Evolutionary conservation across 2,329 filamentous ascomycete genomes (phyloP).

Genomic region (Verruconis gallopava): DNA sequence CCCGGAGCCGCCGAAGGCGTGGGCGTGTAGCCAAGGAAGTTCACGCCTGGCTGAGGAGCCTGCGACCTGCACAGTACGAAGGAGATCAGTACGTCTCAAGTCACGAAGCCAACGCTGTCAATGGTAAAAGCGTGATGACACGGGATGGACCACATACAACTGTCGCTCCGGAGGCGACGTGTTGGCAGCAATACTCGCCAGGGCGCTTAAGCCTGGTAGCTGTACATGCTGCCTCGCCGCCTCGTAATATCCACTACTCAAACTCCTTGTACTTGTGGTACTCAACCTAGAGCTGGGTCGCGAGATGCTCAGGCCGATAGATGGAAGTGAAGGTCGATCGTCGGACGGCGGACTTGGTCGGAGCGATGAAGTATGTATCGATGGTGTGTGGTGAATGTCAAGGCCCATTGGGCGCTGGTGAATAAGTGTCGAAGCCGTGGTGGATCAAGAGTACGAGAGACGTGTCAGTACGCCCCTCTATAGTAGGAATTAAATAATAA

Average conservation of each 20-base stretch:
- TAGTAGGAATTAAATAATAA: not conserved
- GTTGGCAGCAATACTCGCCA: slow-evolving; percentile 45
- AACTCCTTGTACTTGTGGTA: slow-evolving; percentile 22
- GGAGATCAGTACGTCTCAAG: no score
- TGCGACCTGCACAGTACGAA: not conserved
- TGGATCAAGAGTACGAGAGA: slow-evolving; percentile 20
- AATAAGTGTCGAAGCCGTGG: slow-evolving; percentile 43
- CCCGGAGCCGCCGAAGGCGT: slow-evolving; percentile 53
- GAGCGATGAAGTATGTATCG: slow-evolving; percentile 31
- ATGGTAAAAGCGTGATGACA: not conserved
- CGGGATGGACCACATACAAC: not conserved
- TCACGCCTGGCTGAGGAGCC: not conserved
- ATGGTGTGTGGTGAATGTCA: slow-evolving; percentile 43
- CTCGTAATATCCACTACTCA: slow-evolving; percentile 2
- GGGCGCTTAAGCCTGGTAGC: slow-evolving; percentile 45
- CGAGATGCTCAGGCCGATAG: slow-evolving; percentile 37
- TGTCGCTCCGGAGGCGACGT: slow-evolving; percentile 20
- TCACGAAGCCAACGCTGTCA: no score
- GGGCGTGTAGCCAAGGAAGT: slow-evolving; percentile 29
- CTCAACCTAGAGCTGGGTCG: slow-evolving; percentile 38
- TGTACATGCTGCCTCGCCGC: slow-evolving; percentile 29
- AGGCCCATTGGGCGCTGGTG: slow-evolving; percentile 26
- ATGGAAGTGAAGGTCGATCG: slow-evolving; percentile 24
- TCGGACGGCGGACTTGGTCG: slow-evolving; percentile 32
- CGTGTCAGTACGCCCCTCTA: not conserved